These are phyloP conservation scores for Aspergillus conjunctus DNA, from an alignment of 495 filamentous ascomycete species.

Conservation along the genomic window DNA sequence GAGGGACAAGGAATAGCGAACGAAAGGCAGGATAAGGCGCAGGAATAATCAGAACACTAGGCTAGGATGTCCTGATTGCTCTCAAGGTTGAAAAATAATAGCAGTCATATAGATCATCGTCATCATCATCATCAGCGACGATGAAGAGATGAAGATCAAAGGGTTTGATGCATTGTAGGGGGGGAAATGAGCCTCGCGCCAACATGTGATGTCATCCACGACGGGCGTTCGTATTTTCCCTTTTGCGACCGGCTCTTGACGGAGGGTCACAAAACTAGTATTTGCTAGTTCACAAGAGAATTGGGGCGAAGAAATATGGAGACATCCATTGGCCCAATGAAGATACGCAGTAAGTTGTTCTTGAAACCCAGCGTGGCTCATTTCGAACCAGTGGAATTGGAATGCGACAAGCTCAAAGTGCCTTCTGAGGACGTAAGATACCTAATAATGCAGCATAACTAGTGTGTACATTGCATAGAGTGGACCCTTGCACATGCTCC, in stretches of 20 bases:
- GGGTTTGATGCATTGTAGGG: neutral
- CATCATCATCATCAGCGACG: neutral
- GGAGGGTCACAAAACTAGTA: neutral
- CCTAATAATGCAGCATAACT: too few species aligned
- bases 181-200: conserved; percentile 2
- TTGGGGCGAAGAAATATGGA: neutral
- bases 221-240: neutral
- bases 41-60: neutral
- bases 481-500: too few species aligned
- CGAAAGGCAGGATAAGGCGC: neutral
- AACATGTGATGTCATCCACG: conserved; percentile 9
- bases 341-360: neutral
- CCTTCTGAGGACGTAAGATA: neutral
- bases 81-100: neutral
- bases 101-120: neutral
- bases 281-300: neutral
- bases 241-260: neutral
- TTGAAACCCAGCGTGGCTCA: neutral
- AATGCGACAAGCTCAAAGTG: neutral
- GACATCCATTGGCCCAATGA: neutral
- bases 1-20: neutral
- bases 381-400: neutral
- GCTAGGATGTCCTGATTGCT: neutral
- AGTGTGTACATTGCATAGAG: too few species aligned
- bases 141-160: neutral